These are phyloP conservation scores for Lanmaoa rubissima DNA, from an alignment of 768 basidiomycete species.

Conservation along the genomic window DNA sequence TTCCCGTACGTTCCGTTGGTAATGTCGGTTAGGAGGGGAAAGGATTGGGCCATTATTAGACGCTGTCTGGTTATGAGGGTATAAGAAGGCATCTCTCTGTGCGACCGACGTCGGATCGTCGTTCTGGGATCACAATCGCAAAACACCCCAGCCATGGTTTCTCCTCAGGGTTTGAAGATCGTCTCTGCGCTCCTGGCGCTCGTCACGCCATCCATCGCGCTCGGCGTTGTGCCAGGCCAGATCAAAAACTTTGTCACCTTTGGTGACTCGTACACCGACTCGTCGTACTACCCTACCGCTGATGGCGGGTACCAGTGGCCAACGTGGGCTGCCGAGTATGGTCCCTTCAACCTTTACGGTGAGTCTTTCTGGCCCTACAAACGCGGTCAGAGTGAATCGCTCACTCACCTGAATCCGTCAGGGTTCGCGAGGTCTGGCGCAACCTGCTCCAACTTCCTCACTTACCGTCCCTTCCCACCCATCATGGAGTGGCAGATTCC, in stretches of 20 bases:
- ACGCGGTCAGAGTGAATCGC: too few species aligned
- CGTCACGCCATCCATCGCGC: slow-evolving; percentile 1
- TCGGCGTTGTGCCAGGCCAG: slow-evolving; percentile 38
- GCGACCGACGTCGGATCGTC: not conserved
- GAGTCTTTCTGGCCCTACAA: not conserved
- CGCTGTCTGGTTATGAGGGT: not conserved
- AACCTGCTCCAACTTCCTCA: slow-evolving; percentile 63
- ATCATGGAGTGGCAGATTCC: slow-evolving; percentile 51
- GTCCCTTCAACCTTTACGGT: slow-evolving; percentile 50
- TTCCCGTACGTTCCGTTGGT: not conserved
- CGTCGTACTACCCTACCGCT: slow-evolving; percentile 34
- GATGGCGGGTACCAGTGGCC: slow-evolving; percentile 58
- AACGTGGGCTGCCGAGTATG: slow-evolving; percentile 55
- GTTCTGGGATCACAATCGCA: not conserved
- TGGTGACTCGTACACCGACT: slow-evolving; percentile 65
- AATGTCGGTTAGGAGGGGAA: not conserved
- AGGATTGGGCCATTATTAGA: not conserved
- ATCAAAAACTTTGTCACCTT: slow-evolving; percentile 68
- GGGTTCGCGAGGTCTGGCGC: slow-evolving; percentile 59
- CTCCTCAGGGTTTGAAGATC: not conserved
- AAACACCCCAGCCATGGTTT: not conserved
- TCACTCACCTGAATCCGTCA: not conserved
- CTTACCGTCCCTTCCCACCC: slow-evolving; percentile 55
- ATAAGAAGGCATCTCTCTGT: not conserved
- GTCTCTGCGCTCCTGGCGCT: slow-evolving; percentile 13